Evolutionary conservation across 345 rosid genomes (phyloP).

Genomic region (Hirschfeldia incana): DNA sequence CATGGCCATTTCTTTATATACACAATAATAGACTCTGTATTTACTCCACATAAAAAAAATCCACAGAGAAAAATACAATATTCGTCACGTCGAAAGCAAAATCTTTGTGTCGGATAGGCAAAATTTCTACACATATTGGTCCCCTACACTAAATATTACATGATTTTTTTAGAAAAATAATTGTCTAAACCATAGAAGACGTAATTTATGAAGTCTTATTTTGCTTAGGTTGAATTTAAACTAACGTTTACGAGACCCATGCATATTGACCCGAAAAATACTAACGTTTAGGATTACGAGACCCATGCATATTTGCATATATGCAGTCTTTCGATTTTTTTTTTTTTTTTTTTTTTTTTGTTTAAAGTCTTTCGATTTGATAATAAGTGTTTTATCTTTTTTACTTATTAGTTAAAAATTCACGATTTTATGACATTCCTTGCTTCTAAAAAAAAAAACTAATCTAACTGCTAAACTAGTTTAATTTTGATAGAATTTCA

Average conservation of each 20-base stretch:
- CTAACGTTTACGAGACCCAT: background rate
- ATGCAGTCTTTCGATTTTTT: background rate
- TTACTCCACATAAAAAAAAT: too few species aligned
- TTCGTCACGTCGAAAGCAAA: too few species aligned
- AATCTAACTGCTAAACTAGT: background rate
- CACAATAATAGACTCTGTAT: background rate
- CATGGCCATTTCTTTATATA: background rate
- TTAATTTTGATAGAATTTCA: background rate
- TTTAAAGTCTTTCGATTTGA: background rate
- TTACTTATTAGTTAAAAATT: background rate
- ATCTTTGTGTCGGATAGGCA: too few species aligned
- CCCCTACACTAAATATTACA: background rate
- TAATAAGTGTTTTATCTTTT: background rate
- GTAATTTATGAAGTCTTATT: background rate
- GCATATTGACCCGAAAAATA: background rate
- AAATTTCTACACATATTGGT: background rate
- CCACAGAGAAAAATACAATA: too few species aligned
- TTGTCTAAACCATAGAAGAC: background rate
- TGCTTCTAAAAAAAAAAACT: background rate
- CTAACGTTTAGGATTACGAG: background rate
- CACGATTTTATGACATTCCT: background rate
- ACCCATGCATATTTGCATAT: background rate
- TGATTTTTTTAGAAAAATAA: background rate
- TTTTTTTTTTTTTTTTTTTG: too few species aligned
- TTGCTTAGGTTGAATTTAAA: background rate